Evolutionary conservation across 2,329 filamentous ascomycete genomes (phyloP).

Genomic region (Aschersonia sp.): DNA sequence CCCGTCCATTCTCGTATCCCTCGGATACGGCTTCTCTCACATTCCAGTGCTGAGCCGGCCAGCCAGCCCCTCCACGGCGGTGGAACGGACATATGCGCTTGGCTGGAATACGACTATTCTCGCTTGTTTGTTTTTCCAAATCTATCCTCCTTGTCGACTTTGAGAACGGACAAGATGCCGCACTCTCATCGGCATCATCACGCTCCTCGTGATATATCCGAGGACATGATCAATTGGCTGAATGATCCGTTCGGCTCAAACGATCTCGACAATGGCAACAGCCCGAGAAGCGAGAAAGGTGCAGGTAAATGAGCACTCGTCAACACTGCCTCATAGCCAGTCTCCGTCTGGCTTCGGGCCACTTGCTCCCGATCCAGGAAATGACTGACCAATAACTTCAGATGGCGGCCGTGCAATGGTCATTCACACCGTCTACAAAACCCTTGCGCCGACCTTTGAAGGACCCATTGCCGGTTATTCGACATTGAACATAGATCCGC

Average conservation of each 20-base stretch:
- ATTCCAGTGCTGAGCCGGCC: constrained; percentile 12
- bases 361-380: background rate
- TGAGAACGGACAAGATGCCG: constrained; percentile 12
- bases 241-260: background rate
- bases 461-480: constrained; percentile 27
- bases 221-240: constrained; percentile 1
- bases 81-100: constrained; percentile 6
- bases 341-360: background rate
- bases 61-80: constrained; percentile 2
- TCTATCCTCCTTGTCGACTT: background rate
- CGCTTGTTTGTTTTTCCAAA: background rate
- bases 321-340: background rate
- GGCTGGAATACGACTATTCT: background rate
- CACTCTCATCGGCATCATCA: constrained; percentile 14
- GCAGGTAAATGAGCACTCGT: constrained; percentile 1
- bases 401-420: constrained; percentile 11
- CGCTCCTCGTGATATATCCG: constrained; percentile 1
- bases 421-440: constrained; percentile 25
- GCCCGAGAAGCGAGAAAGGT: background rate
- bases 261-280: background rate
- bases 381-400: constrained; percentile 1
- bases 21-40: constrained; percentile 9
- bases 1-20: constrained; percentile 12
- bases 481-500: constrained; percentile 14
- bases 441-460: constrained; percentile 23